Conservation (phyloP, 2,329 filamentous ascomycete genomes). For the Alternaria angustiovoidea region DNA sequence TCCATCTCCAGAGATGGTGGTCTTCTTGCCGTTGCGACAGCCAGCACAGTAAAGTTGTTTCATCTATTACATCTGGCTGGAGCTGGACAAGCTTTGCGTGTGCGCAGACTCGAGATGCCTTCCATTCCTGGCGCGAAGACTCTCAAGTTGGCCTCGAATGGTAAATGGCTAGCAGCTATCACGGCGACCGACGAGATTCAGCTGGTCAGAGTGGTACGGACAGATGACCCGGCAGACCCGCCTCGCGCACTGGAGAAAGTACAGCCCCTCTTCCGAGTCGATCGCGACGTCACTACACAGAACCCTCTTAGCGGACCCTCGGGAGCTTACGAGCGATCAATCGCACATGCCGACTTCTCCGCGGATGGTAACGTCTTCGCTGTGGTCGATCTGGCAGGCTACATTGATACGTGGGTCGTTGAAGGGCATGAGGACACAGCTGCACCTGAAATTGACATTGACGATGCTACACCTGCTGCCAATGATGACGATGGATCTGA, state of each 20-base stretch:
- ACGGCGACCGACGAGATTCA: conserved; percentile 56
- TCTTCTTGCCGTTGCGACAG: conserved; percentile 78
- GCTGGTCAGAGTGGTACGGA: conserved; percentile 57
- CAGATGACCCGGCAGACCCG: conserved; percentile 50
- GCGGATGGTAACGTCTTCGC: conserved; percentile 81
- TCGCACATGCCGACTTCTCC: conserved; percentile 80
- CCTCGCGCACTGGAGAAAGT: conserved; percentile 50
- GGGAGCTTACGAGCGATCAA: conserved; percentile 77
- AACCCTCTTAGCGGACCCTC: conserved; percentile 68
- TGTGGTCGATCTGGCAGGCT: conserved; percentile 81
- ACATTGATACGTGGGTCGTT: conserved; percentile 85
- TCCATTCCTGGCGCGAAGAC: conserved; percentile 71
- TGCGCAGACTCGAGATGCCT: conserved; percentile 75
- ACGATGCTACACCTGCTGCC: conserved; percentile 41
- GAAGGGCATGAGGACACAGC: conserved; percentile 63
- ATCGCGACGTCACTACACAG: conserved; percentile 35
- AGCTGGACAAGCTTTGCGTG: conserved; percentile 67
- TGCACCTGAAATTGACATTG: conserved; percentile 52
- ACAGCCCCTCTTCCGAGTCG: conserved; percentile 51
- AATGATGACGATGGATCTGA: conserved; percentile 47
- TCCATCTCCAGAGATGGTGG: conserved; percentile 75
- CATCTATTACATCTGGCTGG: conserved; percentile 65
- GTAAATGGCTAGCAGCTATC: conserved; percentile 71
- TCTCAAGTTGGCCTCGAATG: conserved; percentile 74
- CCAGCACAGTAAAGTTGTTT: conserved; percentile 79